phyloP scores from a whole-genome alignment of 805 yeast genomes.

The Cyberlindnera suaveolens region DNA sequence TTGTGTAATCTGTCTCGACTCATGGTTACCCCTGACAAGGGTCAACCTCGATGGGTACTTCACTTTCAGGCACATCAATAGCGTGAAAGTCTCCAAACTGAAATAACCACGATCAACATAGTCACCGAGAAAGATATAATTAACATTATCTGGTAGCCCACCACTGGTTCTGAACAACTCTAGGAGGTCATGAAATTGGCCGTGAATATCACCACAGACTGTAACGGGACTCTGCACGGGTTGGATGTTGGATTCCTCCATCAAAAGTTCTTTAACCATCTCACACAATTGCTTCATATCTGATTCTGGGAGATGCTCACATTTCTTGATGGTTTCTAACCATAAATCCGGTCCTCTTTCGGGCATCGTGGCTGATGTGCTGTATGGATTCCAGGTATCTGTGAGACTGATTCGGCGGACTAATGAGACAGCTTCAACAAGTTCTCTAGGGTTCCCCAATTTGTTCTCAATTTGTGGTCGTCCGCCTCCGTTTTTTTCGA shows the following conservation, averaged over 20 bases:
- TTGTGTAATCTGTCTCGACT: constrained; percentile 95
- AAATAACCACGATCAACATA: constrained; percentile 98
- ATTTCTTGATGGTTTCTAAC: constrained; percentile 89
- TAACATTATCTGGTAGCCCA: constrained; percentile 75
- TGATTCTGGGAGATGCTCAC: constrained; percentile 80
- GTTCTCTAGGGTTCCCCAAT: too few relatives aligned
- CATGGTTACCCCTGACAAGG: constrained; percentile 95
- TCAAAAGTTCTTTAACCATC: constrained; percentile 84
- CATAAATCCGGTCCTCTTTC: constrained; percentile 92
- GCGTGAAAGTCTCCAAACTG: constrained; percentile 87
- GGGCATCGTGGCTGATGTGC: constrained; percentile 31
- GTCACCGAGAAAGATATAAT: constrained; percentile 88
- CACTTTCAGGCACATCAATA: constrained; percentile 89
- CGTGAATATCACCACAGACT: constrained; percentile 97
- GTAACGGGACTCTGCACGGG: constrained; percentile 93
- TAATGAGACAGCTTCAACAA: too few relatives aligned
- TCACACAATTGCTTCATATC: constrained; percentile 97
- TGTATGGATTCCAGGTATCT: not conserved
- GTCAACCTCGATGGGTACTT: constrained; percentile 82
- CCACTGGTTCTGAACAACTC: constrained; percentile 89
- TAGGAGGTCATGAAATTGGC: constrained; percentile 91
- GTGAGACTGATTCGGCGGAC: too few relatives aligned
- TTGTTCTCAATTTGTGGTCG: too few relatives aligned
- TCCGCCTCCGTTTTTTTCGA: too few relatives aligned
- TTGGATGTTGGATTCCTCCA: constrained; percentile 95